Percentiles rank a stretch among this genome's conserved stretches.
phyloP scores from a whole-genome alignment of 2,329 filamentous ascomycete species.

The Stagonosporopsis tanaceti region DNA sequence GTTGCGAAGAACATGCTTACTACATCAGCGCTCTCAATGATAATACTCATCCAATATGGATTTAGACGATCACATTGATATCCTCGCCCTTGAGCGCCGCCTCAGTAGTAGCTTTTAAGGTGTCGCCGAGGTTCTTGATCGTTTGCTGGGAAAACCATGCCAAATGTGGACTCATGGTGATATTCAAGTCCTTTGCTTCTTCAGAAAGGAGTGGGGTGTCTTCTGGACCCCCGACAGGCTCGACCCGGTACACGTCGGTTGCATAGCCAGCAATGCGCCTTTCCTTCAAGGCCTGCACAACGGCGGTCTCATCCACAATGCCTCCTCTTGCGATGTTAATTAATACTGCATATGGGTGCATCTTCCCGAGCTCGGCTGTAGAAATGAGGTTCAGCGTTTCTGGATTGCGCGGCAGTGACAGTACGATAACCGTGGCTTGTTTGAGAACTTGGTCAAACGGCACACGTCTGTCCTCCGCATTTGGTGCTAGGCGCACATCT shows the following conservation, averaged over 20 bases:
- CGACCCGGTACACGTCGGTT: slow-evolving; percentile 59
- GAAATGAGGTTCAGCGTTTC: slow-evolving; percentile 47
- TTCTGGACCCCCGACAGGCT: slow-evolving; percentile 54
- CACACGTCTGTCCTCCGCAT: slow-evolving; percentile 36
- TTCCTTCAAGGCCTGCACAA: slow-evolving; percentile 56
- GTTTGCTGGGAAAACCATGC: slow-evolving; percentile 62
- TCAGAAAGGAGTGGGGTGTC: slow-evolving; percentile 55
- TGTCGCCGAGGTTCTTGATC: slow-evolving; percentile 55
- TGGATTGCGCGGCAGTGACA: slow-evolving; percentile 45
- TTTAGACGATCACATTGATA: slow-evolving; percentile 49
- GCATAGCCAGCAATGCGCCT: slow-evolving; percentile 59
- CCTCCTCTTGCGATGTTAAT: slow-evolving; percentile 62
- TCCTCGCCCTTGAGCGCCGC: slow-evolving; percentile 52
- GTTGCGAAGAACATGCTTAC: no score
- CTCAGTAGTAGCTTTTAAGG: slow-evolving; percentile 59
- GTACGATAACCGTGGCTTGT: slow-evolving; percentile 49
- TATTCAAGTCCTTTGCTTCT: slow-evolving; percentile 57
- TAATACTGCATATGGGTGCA: slow-evolving; percentile 56
- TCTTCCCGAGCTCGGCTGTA: slow-evolving; percentile 53
- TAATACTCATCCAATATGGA: not conserved
- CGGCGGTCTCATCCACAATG: slow-evolving; percentile 59
- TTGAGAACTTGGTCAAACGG: slow-evolving; percentile 50
- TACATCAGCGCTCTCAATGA: no score
- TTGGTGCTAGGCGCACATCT: slow-evolving; percentile 12
- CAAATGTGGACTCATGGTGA: slow-evolving; percentile 62